Base-by-base conservation (phyloP, 148 eudicot species). In the Hydrangea macrophylla region DNA sequence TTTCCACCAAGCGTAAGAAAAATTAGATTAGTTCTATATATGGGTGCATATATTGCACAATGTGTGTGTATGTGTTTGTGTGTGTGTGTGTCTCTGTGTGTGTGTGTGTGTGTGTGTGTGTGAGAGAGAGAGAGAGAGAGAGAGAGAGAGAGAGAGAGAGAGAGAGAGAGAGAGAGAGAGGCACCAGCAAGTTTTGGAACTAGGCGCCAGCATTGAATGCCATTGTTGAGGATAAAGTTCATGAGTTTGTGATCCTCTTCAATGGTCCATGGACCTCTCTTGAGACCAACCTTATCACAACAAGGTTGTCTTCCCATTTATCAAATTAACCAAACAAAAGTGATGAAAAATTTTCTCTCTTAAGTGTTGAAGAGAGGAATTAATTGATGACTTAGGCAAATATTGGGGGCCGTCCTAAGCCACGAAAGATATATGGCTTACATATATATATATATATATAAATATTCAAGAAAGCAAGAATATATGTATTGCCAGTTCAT, bases 171-270 rank as follows among this genome's bases (percentile, higher is more conserved):
- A 39, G 40, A 60, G 32, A 27, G 35, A 24, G 20, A 4, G 4
- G 13, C 22, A 82, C 86, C 86, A 67, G 83, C 86, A 35, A 76
- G 80, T 72, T 82, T 76, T 2, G 83, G 86, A 35, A 82, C 83
- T 25, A 64, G 64, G 10, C 86, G 58, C 86, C 86, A 79, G 42
- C 83, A 82, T 64, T 79, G 76, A 37, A 79, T 79, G 23, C 86
- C 86, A 65, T 82, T 82, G 63, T 64, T 76, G 36, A 79, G 78
- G 63, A 82, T 82, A 67, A 82, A 82, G 39, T 61, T 70, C 76
- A 79, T 73, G 55, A 82, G 86, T 57, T 79, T 79, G 26, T 65
- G 54, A 26, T 82, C 86, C 64, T 82, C 86, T 30, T 82, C 86
- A 3, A 76, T 37, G 12, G 81, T 76, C 86, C 86, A 82, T 28